Evolutionary conservation across 1,139 yeast species (phyloP), one percentile per base, ranked within the genome.

Genomic region (Yamadazyma atlantica): DNA sequence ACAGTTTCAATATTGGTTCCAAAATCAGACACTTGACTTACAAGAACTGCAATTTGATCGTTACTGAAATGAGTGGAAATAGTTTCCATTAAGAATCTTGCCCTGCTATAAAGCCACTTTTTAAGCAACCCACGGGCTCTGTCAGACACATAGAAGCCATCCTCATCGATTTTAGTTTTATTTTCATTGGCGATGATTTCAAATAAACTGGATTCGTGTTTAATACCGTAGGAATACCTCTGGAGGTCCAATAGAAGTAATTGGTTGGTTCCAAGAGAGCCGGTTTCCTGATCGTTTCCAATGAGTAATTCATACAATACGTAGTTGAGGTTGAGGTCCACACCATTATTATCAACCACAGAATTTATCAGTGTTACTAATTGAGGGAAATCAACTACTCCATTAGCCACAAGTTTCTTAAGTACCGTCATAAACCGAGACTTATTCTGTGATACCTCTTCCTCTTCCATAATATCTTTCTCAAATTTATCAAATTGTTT

Each of bases 11-110:
- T 48, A 17, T 15, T 32, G 12, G n/a, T 26, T 15, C 11, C 39
- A 37, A 34, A 34, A 10, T 35, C 35, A 29, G 55, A 35, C 32
- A 57, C 23, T 7, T 42, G 36, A 39, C 62, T 59, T 23, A 63
- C 44, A 14, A 66, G 38, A 3, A 36, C 33, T n/a, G 58, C 46
- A 11, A 56, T 42, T 24, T 56, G 55, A 3, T 55, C 57, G n/a
- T 43, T 44, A 0, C 47, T 35, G 9, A 60, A 41, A 19, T 49
- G 46, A 9, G 44, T 40, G 14, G 54, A 45, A 4, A 64, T 34
- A 36, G 51, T 54, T 18, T 59, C 64, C 44, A 60, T 48, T 13
- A 58, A 41, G 3, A 46, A 34, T 30, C 56, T 54, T 2, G 68
- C 49, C 35, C 53, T 49, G 9, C 45, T 46, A 13, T 55, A 45